These are phyloP conservation scores for Tremella yokohamensis DNA, from an alignment of 768 basidiomycete species.

Conservation along the genomic window DNA sequence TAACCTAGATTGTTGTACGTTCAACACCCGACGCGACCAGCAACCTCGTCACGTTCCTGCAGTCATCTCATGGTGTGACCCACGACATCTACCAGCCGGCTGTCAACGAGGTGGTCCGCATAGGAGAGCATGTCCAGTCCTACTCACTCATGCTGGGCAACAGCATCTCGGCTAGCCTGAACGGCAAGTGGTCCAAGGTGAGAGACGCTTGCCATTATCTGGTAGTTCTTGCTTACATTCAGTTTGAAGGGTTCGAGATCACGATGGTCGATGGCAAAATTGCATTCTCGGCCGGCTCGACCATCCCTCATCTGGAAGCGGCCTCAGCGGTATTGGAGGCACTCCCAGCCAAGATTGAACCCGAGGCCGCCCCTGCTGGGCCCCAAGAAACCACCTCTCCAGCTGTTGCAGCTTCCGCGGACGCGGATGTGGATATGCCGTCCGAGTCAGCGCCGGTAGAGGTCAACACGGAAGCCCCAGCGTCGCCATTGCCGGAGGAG, in stretches of 20 bases:
- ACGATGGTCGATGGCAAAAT: slow-evolving; percentile 89
- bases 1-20: slow-evolving; percentile 76
- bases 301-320: slow-evolving; percentile 82
- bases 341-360: slow-evolving; percentile 9
- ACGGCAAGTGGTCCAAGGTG: slow-evolving; percentile 73
- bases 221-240: slow-evolving; percentile 5
- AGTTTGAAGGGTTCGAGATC: slow-evolving; percentile 98
- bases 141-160: slow-evolving; percentile 94
- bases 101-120: slow-evolving; percentile 72
- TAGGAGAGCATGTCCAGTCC: slow-evolving; percentile 92
- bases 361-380: slow-evolving; percentile 38
- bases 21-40: slow-evolving; percentile 66
- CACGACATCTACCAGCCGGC: slow-evolving; percentile 81
- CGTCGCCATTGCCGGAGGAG: neutral
- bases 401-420: neutral
- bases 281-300: slow-evolving; percentile 75
- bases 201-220: slow-evolving; percentile 40
- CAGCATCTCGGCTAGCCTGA: slow-evolving; percentile 69
- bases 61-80: slow-evolving; percentile 81
- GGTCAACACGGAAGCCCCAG: neutral
- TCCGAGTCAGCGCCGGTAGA: slow-evolving; percentile 5
- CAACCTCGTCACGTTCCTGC: slow-evolving; percentile 73
- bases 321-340: slow-evolving; percentile 16
- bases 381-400: slow-evolving; percentile 3
- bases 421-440: neutral